Evolutionary conservation across 768 basidiomycete species (phyloP), one percentile per base, ranked within the genome.

Genomic region (Tremella mesenterica): DNA sequence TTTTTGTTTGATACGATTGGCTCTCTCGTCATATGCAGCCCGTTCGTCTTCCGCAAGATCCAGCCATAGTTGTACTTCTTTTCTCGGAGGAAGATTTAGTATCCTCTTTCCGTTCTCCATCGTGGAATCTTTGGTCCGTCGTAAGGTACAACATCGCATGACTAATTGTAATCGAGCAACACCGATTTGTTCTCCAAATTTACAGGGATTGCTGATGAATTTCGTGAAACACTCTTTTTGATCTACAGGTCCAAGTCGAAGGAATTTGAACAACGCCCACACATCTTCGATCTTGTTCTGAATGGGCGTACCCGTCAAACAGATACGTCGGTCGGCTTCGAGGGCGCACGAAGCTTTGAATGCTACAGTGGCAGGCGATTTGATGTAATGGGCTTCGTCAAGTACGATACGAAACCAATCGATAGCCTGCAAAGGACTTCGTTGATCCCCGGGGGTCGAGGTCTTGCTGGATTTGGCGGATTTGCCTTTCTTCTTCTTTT

Each of bases 231-330:
- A 74, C 51, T 82, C 83, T 75, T 92, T 92, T 72, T 96, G 90
- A 67, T 95, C 87, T 61, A 97, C 85, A 1, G 95, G 95, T 21
- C 83, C 80, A 63, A 97, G 73, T 20, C 91, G 85, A 50, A 99
- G 75, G 75, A 99, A 97, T 74, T 95, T 95, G 79, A 99, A 83
- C 54, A 99, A 78, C 4, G 95, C 95, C 73, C 85, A 97, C 46
- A 99, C 85, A 69, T 99, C 95, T 75, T 97, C 95, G 48, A 97
- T 81, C 74, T 93, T 95, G 79, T 99, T 99, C 76, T 99, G 95
- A 31, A 99, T 90, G 1, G 95, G 95, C 7, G 95, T 99, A 52
- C 95, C 95, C n/a, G 92, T 92, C 34, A 99, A 77, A 72, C 89
- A 92, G 38, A 96, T 77, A 14, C 95, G 83, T 48, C 95, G 83